Percentiles rank a stretch among this genome's conserved stretches.
Evolutionary conservation across 805 yeast species (phyloP).

Genomic region (Metschnikowia gelsemii): DNA sequence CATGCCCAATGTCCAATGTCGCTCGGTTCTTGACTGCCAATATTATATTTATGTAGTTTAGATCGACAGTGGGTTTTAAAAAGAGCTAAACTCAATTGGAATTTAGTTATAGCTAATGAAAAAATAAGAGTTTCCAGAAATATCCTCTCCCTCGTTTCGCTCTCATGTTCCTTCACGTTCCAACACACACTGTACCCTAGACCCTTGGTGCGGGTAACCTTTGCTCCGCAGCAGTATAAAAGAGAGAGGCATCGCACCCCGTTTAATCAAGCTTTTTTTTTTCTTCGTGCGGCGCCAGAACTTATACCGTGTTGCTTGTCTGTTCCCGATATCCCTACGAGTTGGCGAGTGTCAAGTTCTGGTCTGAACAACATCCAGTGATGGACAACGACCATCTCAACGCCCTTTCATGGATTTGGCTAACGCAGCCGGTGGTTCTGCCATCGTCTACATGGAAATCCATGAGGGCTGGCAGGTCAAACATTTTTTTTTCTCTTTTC

Average conservation of each 20-base stretch:
- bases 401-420: slow-evolving; percentile 38
- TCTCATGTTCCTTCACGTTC: too few species aligned
- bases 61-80: too few species aligned
- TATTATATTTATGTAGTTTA: too few species aligned
- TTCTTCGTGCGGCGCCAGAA: slow-evolving; percentile 52
- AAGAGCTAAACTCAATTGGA: too few species aligned
- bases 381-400: slow-evolving; percentile 44
- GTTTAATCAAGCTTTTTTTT: slow-evolving; percentile 11
- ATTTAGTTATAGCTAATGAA: too few species aligned
- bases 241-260: slow-evolving; percentile 3
- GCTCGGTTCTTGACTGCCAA: too few species aligned
- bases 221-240: slow-evolving; percentile 13
- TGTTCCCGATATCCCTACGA: slow-evolving; percentile 46
- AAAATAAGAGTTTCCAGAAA: neutral
- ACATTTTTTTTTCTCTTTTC: slow-evolving; percentile 23
- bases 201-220: slow-evolving; percentile 19
- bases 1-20: too few species aligned
- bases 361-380: slow-evolving; percentile 47
- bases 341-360: slow-evolving; percentile 52
- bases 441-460: slow-evolving; percentile 25
- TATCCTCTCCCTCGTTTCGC: neutral
- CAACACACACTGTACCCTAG: neutral
- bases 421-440: slow-evolving; percentile 22
- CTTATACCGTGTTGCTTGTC: slow-evolving; percentile 54
- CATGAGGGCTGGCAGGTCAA: slow-evolving; percentile 51